Evolutionary conservation across 2,329 filamentous ascomycete genomes (phyloP).

Genomic region (Pyrenophora seminiperda): DNA sequence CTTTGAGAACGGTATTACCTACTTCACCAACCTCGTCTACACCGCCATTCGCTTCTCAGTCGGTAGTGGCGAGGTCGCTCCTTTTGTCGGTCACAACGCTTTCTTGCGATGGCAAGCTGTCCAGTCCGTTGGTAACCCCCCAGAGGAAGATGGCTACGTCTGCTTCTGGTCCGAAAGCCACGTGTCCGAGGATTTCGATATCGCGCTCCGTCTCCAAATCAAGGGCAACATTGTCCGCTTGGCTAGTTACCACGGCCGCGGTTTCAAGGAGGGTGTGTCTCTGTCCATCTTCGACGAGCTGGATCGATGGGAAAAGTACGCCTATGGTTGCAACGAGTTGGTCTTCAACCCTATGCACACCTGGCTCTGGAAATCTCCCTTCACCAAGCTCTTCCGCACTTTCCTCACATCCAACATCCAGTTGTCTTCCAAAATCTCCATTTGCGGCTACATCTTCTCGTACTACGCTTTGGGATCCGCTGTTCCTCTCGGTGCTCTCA

Average conservation of each 20-base stretch:
- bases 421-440: conserved; percentile 69
- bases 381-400: conserved; percentile 66
- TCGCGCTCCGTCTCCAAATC: conserved; percentile 71
- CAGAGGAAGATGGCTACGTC: conserved; percentile 59
- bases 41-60: conserved; percentile 71
- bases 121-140: conserved; percentile 58
- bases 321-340: conserved; percentile 71
- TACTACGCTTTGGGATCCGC: conserved; percentile 72
- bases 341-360: conserved; percentile 69
- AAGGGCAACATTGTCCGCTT: conserved; percentile 70
- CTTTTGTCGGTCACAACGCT: conserved; percentile 78
- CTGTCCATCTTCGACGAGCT: conserved; percentile 74
- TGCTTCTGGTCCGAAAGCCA: conserved; percentile 77
- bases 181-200: conserved; percentile 78
- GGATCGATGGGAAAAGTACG: conserved; percentile 71
- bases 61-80: conserved; percentile 70
- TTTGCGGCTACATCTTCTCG: conserved; percentile 70
- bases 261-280: conserved; percentile 74
- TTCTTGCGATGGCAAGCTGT: conserved; percentile 71
- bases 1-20: conserved; percentile 76
- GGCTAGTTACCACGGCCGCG: conserved; percentile 69
- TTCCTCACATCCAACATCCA: conserved; percentile 66
- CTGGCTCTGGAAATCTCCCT: conserved; percentile 66
- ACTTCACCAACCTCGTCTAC: conserved; percentile 78
- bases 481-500: conserved; percentile 66